Evolutionary conservation across 2,329 filamentous ascomycete genomes (phyloP).

Genomic region (Paecilomyces variotii): DNA sequence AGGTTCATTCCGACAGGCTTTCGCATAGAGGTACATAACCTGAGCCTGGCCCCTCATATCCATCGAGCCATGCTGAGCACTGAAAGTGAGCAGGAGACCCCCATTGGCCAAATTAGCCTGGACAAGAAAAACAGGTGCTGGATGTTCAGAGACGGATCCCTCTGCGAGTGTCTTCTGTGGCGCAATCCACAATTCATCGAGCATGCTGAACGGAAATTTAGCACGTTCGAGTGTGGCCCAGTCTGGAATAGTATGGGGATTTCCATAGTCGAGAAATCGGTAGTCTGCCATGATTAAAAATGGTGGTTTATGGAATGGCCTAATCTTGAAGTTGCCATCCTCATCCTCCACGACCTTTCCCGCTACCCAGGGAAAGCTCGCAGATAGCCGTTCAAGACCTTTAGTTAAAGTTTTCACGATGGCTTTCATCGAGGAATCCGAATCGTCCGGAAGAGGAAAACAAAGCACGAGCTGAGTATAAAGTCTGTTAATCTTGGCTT

Average conservation of each 20-base stretch:
- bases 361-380: conserved; percentile 41
- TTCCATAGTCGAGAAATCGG: conserved; percentile 19
- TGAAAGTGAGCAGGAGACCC: conserved; percentile 44
- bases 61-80: conserved; percentile 42
- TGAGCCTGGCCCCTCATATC: conserved; percentile 45
- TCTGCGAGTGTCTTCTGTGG: conserved; percentile 34
- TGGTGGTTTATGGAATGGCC: conserved; percentile 21
- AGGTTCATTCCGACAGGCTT: conserved; percentile 39
- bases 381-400: conserved; percentile 33
- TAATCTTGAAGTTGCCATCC: conserved; percentile 31
- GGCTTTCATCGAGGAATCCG: conserved; percentile 4
- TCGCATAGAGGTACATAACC: conserved; percentile 41
- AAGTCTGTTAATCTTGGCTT: conserved; percentile 30
- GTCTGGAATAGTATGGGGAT: conserved; percentile 18
- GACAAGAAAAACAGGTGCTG: conserved; percentile 37
- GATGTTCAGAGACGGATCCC: conserved; percentile 3
- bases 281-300: conserved; percentile 38
- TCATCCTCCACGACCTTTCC: conserved; percentile 36
- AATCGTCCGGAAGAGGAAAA: conserved; percentile 24
- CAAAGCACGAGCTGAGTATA: conserved; percentile 42
- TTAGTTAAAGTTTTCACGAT: conserved; percentile 23
- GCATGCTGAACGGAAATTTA: conserved; percentile 41
- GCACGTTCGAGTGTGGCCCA: conserved; percentile 31
- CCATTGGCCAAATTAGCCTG: conserved; percentile 43
- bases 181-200: conserved; percentile 39